Percentiles rank a stretch among this genome's conserved stretches.
These are phyloP conservation scores for Phalaenopsis equestris DNA, from an alignment of 106 monocot species.

Conservation along the genomic window DNA sequence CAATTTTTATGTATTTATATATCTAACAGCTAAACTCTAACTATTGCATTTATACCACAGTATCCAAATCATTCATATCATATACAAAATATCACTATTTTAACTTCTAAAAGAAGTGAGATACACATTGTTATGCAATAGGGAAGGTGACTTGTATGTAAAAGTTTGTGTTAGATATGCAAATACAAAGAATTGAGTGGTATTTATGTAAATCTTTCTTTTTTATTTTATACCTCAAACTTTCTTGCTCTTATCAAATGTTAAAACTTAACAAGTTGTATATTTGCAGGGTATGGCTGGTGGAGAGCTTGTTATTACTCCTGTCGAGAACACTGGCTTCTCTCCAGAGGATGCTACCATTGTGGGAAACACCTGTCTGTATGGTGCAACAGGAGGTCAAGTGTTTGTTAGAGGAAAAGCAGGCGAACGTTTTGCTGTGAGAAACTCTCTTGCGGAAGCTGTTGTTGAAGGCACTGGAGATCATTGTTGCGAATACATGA, in stretches of 20 bases:
- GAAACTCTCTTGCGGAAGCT: slow-evolving; percentile 88
- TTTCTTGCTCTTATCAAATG: background rate
- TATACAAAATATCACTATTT: no score
- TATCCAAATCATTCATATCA: no score
- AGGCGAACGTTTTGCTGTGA: slow-evolving; percentile 96
- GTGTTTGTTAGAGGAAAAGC: slow-evolving; percentile 95
- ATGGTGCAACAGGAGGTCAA: slow-evolving; percentile 97
- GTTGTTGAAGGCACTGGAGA: slow-evolving; percentile 98
- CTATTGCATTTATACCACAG: no score
- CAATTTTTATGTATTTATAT: no score
- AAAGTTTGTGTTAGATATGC: no score
- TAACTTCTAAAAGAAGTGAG: no score
- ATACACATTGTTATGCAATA: no score
- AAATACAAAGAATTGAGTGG: no score
- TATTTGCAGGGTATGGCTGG: slow-evolving; percentile 90
- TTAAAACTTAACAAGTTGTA: background rate
- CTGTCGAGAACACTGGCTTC: slow-evolving; percentile 75
- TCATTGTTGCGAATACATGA: slow-evolving; percentile 99
- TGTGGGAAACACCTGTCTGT: slow-evolving; percentile 94
- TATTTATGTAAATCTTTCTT: no score
- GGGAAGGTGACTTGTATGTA: no score
- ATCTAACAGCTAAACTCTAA: no score
- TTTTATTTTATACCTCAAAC: background rate
- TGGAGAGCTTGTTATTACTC: slow-evolving; percentile 82
- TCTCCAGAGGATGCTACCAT: slow-evolving; percentile 85